phyloP scores from a whole-genome alignment of 306 rosid species.

The Crataegus laevigata region DNA sequence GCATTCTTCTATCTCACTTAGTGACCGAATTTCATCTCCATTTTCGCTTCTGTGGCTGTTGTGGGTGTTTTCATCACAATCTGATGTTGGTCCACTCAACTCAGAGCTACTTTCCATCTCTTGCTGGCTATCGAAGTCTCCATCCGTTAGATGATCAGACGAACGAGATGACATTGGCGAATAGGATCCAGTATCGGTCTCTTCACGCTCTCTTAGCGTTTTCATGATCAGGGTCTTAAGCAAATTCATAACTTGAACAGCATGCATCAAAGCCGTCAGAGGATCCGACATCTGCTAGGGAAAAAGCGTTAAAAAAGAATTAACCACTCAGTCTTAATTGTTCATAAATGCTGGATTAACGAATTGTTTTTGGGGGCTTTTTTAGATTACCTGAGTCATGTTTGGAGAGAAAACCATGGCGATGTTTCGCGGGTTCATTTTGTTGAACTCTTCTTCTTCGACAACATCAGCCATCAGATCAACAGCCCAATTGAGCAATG shows the following conservation, averaged over 20 bases:
- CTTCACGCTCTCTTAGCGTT: slow-evolving; percentile 75
- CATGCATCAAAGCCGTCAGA: slow-evolving; percentile 94
- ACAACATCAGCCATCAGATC: slow-evolving; percentile 99
- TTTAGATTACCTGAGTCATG: slow-evolving; percentile 70
- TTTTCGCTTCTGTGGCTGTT: slow-evolving; percentile 42
- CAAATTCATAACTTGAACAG: slow-evolving; percentile 97
- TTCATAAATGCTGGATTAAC: too few species aligned
- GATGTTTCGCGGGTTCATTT: slow-evolving; percentile 90
- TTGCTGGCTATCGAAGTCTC: slow-evolving; percentile 62
- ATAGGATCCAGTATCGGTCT: slow-evolving; percentile 40
- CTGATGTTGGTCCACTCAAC: slow-evolving; percentile 41
- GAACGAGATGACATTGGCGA: slow-evolving; percentile 72
- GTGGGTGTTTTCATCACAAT: slow-evolving; percentile 32
- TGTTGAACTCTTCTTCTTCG: slow-evolving; percentile 74
- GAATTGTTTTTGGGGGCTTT: too few species aligned
- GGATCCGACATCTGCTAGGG: slow-evolving; percentile 90
- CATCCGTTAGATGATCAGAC: slow-evolving; percentile 48
- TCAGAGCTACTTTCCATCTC: slow-evolving; percentile 61
- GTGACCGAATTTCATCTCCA: slow-evolving; percentile 29
- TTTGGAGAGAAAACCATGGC: slow-evolving; percentile 99
- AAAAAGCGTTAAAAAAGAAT: background rate
- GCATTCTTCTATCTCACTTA: slow-evolving; percentile 58
- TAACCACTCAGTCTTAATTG: background rate
- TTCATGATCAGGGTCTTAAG: slow-evolving; percentile 77
- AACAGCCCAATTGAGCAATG: slow-evolving; percentile 85